A percentile compares a stretch with the other conserved stretches of the same genome.
Evolutionary conservation across 192 early-diverging fungal species (phyloP).

Genomic region (Backusella macrospora): DNA sequence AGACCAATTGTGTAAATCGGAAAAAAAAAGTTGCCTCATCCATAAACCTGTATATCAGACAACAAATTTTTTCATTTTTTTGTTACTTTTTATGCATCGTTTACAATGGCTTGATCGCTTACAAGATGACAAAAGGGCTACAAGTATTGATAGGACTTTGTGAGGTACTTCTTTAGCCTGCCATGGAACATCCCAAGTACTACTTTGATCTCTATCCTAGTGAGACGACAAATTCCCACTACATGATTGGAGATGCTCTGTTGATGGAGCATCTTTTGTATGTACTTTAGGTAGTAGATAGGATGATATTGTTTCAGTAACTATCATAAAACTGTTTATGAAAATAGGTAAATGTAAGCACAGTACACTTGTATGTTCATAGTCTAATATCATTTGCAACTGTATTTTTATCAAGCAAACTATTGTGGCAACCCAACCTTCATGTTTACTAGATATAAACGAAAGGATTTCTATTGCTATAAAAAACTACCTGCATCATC

Average conservation of each 20-base stretch:
- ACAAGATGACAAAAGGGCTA: constrained; percentile 11
- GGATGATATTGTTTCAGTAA: constrained; percentile 11
- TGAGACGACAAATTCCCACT: constrained; percentile 14
- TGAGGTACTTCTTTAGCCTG: constrained; percentile 11
- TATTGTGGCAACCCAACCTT: background rate
- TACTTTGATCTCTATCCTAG: constrained; percentile 13
- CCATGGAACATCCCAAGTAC: constrained; percentile 13
- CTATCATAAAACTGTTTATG: constrained; percentile 5
- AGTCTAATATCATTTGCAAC: constrained; percentile 11
- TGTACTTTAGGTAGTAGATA: constrained; percentile 14
- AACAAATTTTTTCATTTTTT: background rate
- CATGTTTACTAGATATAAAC: background rate
- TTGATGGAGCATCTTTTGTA: background rate
- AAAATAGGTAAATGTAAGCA: constrained; percentile 7
- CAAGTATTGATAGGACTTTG: constrained; percentile 14
- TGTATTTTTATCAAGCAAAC: constrained; percentile 7
- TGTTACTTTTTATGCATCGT: constrained; percentile 10
- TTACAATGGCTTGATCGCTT: constrained; percentile 5
- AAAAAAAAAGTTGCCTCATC: background rate
- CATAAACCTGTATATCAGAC: background rate
- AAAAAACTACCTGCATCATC: background rate
- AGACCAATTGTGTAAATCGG: too few species aligned
- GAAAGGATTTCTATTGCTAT: background rate
- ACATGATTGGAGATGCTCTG: constrained; percentile 14
- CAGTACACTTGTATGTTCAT: constrained; percentile 4